These are phyloP conservation scores for Takashimella koratensis DNA, from an alignment of 1,284 basidiomycete genomes.

Conservation along the genomic window DNA sequence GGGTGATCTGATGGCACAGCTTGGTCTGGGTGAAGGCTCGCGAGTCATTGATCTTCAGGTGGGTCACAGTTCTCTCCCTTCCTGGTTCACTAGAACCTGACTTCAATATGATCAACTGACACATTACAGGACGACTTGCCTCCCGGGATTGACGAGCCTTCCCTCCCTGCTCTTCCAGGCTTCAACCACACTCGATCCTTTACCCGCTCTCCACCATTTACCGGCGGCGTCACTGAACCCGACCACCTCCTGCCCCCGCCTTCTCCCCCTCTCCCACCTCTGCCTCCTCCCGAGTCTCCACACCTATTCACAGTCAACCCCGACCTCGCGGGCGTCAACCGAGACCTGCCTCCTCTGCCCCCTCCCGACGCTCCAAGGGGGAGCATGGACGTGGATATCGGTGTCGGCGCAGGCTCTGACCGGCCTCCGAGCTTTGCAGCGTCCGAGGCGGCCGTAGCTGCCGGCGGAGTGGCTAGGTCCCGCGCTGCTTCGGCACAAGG, in stretches of 20 bases:
- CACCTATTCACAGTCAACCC: background rate
- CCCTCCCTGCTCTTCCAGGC: constrained; percentile 44
- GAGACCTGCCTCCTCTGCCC: background rate
- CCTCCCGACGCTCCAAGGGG: background rate
- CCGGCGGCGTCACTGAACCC: constrained; percentile 9
- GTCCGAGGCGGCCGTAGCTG: constrained; percentile 43
- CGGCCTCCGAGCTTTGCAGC: constrained; percentile 44
- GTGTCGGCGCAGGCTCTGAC: constrained; percentile 1
- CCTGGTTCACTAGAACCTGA: no score
- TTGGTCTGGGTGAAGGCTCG: constrained; percentile 47
- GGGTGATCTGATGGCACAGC: constrained; percentile 42
- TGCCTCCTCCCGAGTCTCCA: background rate
- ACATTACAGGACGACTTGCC: constrained; percentile 44
- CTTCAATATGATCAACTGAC: background rate
- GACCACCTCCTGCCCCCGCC: constrained; percentile 6
- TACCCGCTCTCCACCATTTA: constrained; percentile 12
- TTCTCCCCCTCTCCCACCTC: constrained; percentile 1
- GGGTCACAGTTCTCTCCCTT: constrained; percentile 6
- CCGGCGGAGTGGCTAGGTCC: constrained; percentile 12
- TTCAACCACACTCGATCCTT: constrained; percentile 8
- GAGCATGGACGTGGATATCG: background rate
- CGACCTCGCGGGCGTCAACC: background rate
- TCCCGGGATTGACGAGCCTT: constrained; percentile 49
- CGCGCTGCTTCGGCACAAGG: constrained; percentile 3
- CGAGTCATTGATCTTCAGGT: constrained; percentile 46